Evolutionary conservation across 2,329 filamentous ascomycete species (phyloP).

Genomic region (Hypoxylon sp.): DNA sequence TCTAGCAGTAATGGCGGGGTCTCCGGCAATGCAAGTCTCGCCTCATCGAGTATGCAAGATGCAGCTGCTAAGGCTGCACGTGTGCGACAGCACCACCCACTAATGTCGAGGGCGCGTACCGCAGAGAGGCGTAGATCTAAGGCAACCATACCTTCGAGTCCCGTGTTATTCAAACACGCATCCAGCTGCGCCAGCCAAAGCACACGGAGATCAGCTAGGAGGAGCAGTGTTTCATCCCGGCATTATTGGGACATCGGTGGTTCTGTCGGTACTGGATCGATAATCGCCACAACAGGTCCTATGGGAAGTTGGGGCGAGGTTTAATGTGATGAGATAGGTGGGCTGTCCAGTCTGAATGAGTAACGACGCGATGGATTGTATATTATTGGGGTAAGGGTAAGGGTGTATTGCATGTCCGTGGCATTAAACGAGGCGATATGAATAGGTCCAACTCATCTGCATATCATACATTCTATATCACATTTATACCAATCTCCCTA

Average conservation of each 20-base stretch:
- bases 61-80: constrained; percentile 82
- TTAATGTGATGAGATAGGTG: constrained; percentile 52
- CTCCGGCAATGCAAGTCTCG: constrained; percentile 62
- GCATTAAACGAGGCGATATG: constrained; percentile 33
- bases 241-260: constrained; percentile 95
- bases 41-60: constrained; percentile 70
- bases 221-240: constrained; percentile 75
- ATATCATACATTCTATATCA: constrained; percentile 30
- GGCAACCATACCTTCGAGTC: constrained; percentile 63
- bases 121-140: constrained; percentile 70
- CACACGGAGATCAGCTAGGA: constrained; percentile 77
- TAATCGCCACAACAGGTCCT: constrained; percentile 74
- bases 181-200: constrained; percentile 90
- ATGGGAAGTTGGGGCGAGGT: constrained; percentile 86
- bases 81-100: constrained; percentile 89
- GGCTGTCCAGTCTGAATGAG: constrained; percentile 29
- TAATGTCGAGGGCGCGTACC: constrained; percentile 74
- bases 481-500: constrained; percentile 27
- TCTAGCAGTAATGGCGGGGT: constrained; percentile 59
- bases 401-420: constrained; percentile 14
- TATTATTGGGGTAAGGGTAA: constrained; percentile 31
- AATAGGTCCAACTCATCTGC: constrained; percentile 34
- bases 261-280: constrained; percentile 80
- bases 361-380: constrained; percentile 36
- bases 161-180: constrained; percentile 63